phyloP scores from a whole-genome alignment of 2,329 filamentous ascomycete genomes.

The Claviceps sp. region DNA sequence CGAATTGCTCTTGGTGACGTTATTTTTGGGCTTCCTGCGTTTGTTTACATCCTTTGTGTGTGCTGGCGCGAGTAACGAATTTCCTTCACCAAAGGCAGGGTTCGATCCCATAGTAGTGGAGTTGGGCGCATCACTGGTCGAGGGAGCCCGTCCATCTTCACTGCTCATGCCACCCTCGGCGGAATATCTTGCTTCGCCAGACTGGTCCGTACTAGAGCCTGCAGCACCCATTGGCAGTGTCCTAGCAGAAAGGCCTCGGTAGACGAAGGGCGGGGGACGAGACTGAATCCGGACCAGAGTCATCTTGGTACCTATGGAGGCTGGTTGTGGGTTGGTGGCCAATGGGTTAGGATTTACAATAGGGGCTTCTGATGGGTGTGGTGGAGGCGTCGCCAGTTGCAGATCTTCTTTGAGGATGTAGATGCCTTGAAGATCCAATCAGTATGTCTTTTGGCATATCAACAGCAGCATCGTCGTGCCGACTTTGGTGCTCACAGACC shows the following conservation, averaged over 20 bases:
- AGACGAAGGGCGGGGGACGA: conserved; percentile 42
- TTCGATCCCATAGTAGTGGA: conserved; percentile 30
- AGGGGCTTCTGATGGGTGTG: conserved; percentile 87
- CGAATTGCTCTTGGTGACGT: conserved; percentile 96
- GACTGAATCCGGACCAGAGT: conserved; percentile 62
- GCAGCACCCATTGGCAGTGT: conserved; percentile 31
- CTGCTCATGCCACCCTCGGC: conserved; percentile 46
- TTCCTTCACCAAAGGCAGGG: conserved; percentile 76
- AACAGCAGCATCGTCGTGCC: not conserved
- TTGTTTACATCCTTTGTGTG: conserved; percentile 63
- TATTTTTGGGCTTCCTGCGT: conserved; percentile 89
- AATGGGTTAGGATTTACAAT: conserved; percentile 81
- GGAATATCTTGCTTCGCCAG: conserved; percentile 46
- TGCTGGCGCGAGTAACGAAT: conserved; percentile 52
- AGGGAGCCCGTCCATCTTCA: conserved; percentile 40
- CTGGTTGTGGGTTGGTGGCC: conserved; percentile 71
- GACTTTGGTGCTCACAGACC: conserved; percentile 33
- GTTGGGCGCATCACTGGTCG: conserved; percentile 35
- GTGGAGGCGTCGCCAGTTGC: conserved; percentile 83
- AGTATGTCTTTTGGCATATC: conserved; percentile 4
- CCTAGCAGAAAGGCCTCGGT: conserved; percentile 38
- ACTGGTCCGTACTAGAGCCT: conserved; percentile 44
- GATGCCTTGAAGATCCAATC: conserved; percentile 45
- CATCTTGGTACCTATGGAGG: conserved; percentile 70
- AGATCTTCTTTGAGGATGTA: conserved; percentile 87